Conservation (phyloP, 257 asterid species). For the Euphrasia confusa region DNA sequence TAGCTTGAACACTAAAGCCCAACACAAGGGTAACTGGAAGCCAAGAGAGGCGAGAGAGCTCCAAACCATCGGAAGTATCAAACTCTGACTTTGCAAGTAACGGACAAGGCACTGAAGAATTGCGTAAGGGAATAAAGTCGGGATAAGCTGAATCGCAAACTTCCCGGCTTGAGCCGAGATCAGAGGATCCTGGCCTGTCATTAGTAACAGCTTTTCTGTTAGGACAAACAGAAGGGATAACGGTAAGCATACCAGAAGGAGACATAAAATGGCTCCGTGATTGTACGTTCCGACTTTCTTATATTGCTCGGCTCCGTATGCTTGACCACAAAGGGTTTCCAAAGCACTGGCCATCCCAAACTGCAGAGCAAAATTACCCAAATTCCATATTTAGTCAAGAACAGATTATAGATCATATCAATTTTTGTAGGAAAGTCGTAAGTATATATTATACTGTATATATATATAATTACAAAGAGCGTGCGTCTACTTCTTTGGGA, state of each 20-base stretch:
- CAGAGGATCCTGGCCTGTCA: constrained; percentile 60
- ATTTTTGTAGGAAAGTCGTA: too few species aligned
- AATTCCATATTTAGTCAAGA: too few species aligned
- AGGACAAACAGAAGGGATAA: constrained; percentile 49
- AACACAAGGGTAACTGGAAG: constrained; percentile 58
- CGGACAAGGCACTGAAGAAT: constrained; percentile 68
- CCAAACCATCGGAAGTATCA: constrained; percentile 65
- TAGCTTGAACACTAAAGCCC: constrained; percentile 57
- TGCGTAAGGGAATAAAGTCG: constrained; percentile 62
- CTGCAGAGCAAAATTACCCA: constrained; percentile 29
- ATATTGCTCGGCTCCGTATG: constrained; percentile 73
- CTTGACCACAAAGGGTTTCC: constrained; percentile 90
- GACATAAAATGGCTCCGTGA: constrained; percentile 49
- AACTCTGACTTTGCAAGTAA: constrained; percentile 68
- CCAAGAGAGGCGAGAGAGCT: constrained; percentile 50
- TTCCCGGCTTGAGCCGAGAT: constrained; percentile 66
- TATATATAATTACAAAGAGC: too few species aligned
- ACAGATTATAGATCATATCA: too few species aligned
- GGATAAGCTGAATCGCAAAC: constrained; percentile 60
- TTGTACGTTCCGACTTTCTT: constrained; percentile 50
- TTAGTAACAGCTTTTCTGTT: constrained; percentile 47
- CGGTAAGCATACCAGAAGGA: constrained; percentile 54
- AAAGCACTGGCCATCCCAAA: constrained; percentile 78
- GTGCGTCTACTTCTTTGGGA: too few species aligned
- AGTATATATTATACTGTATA: too few species aligned